A percentile compares a stretch with the other conserved stretches of the same genome.
phyloP scores from a whole-genome alignment of 176 grass and related monocot species.

The Eleusine coracana region DNA sequence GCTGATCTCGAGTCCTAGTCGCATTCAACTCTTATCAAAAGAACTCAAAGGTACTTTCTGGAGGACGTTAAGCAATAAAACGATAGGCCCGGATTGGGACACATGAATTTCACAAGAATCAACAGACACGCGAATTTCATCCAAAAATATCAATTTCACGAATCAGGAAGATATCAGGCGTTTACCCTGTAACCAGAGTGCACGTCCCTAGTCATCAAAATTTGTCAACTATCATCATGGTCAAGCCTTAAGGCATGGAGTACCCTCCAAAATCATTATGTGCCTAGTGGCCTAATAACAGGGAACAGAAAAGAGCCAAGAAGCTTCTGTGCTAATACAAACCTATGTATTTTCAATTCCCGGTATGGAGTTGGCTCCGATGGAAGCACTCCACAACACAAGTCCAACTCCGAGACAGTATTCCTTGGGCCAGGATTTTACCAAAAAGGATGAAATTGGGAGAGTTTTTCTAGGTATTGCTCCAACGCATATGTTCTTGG shows the following conservation, averaged over 20 bases:
- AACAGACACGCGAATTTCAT: background rate
- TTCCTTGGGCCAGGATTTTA: constrained; percentile 22
- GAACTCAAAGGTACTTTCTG: background rate
- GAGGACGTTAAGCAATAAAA: background rate
- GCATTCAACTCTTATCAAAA: constrained; percentile 5
- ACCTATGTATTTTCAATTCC: constrained; percentile 44
- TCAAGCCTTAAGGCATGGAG: background rate
- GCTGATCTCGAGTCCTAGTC: background rate
- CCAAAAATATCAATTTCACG: background rate
- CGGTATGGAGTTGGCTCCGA: constrained; percentile 36
- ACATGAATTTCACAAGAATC: background rate
- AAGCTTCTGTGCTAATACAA: constrained; percentile 35
- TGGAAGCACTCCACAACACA: constrained; percentile 46
- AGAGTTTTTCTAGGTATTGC: constrained; percentile 35
- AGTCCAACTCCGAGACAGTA: constrained; percentile 34
- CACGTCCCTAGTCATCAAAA: background rate
- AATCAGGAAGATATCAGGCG: background rate
- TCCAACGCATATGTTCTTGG: constrained; percentile 21
- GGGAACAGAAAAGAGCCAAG: background rate
- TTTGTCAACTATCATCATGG: background rate
- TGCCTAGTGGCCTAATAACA: background rate
- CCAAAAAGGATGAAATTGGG: constrained; percentile 20
- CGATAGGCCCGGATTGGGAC: background rate
- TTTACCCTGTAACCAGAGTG: background rate
- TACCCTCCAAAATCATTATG: constrained; percentile 25